These are phyloP conservation scores for Nothopassalora personata DNA, from an alignment of 2,329 filamentous ascomycete genomes.

Conservation along the genomic window DNA sequence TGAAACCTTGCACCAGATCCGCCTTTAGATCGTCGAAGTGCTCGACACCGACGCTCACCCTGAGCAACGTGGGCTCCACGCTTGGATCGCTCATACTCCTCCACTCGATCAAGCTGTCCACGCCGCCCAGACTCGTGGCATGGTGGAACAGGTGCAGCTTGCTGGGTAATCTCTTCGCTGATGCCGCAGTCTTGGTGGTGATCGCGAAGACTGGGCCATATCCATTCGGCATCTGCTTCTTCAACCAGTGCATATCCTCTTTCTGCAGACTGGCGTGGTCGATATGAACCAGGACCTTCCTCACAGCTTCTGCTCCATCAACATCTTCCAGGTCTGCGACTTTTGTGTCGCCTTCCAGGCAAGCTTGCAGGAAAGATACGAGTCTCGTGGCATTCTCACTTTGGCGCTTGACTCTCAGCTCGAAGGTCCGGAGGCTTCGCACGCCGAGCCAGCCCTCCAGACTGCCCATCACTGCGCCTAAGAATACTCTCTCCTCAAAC, in stretches of 20 bases:
- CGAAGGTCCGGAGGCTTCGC: constrained; percentile 76
- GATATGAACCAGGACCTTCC: constrained; percentile 55
- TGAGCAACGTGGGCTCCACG: constrained; percentile 66
- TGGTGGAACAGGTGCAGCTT: constrained; percentile 83
- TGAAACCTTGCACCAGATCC: constrained; percentile 66
- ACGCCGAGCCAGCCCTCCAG: constrained; percentile 91
- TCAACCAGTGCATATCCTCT: constrained; percentile 62
- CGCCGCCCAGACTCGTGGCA: constrained; percentile 86
- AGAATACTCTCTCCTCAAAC: constrained; percentile 62
- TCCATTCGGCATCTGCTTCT: constrained; percentile 83
- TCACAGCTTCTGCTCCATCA: constrained; percentile 44
- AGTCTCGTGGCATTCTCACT: constrained; percentile 63
- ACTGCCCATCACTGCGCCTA: constrained; percentile 82
- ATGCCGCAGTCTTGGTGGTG: constrained; percentile 53
- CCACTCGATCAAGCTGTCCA: constrained; percentile 97
- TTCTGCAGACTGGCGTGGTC: constrained; percentile 77
- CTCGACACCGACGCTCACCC: constrained; percentile 84
- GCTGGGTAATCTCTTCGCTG: constrained; percentile 67
- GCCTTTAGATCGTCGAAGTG: constrained; percentile 74
- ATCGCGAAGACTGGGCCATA: constrained; percentile 86
- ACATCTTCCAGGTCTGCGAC: constrained; percentile 20
- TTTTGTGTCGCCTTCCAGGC: constrained; percentile 33
- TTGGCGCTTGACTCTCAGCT: constrained; percentile 74
- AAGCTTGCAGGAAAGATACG: constrained; percentile 63
- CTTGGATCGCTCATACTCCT: constrained; percentile 74